Percentiles rank a stretch among this genome's conserved stretches.
Evolutionary conservation across 2,329 filamentous ascomycete species (phyloP).

Genomic region (Colletotrichum sp.): DNA sequence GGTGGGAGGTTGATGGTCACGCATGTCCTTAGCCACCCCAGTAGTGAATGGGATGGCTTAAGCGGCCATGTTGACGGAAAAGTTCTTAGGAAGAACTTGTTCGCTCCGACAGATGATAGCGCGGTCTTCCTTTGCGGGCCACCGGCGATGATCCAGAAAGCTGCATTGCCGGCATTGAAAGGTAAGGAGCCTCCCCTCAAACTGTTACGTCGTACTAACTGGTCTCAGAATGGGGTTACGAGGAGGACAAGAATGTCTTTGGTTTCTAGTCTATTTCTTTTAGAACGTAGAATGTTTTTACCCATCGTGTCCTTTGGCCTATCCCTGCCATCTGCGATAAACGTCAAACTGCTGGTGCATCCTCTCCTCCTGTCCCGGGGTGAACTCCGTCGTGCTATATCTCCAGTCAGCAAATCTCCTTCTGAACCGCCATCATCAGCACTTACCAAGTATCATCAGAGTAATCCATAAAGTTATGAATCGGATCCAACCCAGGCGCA

Average conservation of each 20-base stretch:
- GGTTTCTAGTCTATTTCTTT: conserved; percentile 37
- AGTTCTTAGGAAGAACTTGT: conserved; percentile 44
- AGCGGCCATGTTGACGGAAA: conserved; percentile 48
- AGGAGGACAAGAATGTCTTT: conserved; percentile 49
- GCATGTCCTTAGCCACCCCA: conserved; percentile 51
- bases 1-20: conserved; percentile 45
- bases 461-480: conserved; percentile 46
- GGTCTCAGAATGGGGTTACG: conserved; percentile 42
- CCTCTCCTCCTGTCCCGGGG: conserved; percentile 7
- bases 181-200: conserved; percentile 9
- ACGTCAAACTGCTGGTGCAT: conserved; percentile 12
- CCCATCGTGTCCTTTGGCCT: rapidly evolving
- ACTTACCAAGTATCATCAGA: conserved; percentile 36
- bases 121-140: conserved; percentile 55
- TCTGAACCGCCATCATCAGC: neutral
- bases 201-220: neutral
- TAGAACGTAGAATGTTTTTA: neutral
- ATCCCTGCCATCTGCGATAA: neutral
- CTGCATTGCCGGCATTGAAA: conserved; percentile 52
- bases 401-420: neutral
- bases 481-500: conserved; percentile 35
- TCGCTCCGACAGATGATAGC: conserved; percentile 42
- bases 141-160: conserved; percentile 55
- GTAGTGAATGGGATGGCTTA: conserved; percentile 48
- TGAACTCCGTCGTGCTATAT: conserved; percentile 11